phyloP scores from a whole-genome alignment of 2,329 filamentous ascomycete genomes.

The Neurospora sp. region DNA sequence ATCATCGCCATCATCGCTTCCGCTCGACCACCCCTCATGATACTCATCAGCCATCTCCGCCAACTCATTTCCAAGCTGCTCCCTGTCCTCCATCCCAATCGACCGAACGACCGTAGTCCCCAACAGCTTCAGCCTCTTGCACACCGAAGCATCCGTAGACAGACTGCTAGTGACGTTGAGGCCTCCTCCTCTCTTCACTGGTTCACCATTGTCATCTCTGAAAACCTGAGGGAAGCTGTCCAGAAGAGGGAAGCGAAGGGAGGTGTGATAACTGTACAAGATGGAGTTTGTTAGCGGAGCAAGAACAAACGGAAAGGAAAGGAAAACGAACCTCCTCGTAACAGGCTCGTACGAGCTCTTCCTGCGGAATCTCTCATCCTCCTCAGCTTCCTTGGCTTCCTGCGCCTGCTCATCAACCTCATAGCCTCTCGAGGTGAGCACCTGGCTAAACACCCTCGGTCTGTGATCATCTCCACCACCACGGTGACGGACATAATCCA shows the following conservation, averaged over 20 bases:
- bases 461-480: constrained; percentile 14
- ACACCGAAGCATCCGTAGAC: constrained; percentile 67
- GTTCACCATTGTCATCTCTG: constrained; percentile 26
- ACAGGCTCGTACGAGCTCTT: constrained; percentile 19
- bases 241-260: constrained; percentile 63
- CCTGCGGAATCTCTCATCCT: constrained; percentile 15
- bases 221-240: constrained; percentile 80
- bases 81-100: constrained; percentile 68
- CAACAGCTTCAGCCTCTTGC: constrained; percentile 55
- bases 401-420: constrained; percentile 18
- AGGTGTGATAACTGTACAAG: constrained; percentile 35
- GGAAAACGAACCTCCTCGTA: constrained; percentile 15
- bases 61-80: constrained; percentile 71
- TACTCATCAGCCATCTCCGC: constrained; percentile 81
- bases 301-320: too few relatives aligned
- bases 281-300: neutral
- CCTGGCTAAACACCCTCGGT: constrained; percentile 34
- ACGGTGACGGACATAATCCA: constrained; percentile 15
- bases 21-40: constrained; percentile 77
- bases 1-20: constrained; percentile 61
- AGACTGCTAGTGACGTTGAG: constrained; percentile 50
- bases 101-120: constrained; percentile 54
- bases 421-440: constrained; percentile 25
- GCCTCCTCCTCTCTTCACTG: neutral
- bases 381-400: constrained; percentile 19